Evolutionary conservation across 768 basidiomycete species (phyloP), one percentile per base, ranked within the genome.

Genomic region (Rhodotorula diobovata): DNA sequence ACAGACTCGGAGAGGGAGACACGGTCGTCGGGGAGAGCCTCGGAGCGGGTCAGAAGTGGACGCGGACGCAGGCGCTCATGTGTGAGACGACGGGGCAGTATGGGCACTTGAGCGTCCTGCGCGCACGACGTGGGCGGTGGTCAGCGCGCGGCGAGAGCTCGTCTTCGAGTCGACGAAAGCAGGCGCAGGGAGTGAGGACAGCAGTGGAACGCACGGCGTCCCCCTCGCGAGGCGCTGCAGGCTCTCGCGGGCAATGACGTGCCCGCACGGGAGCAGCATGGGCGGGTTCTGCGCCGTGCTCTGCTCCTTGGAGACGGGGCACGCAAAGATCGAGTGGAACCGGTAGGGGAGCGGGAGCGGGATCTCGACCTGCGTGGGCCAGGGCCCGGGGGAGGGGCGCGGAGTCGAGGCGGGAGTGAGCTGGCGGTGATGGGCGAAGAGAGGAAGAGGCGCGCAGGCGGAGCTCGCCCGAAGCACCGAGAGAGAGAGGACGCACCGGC

Each of bases 261-360:
- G 96, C 4, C 95, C 96, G 79, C 96, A 98, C 8, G 83, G 82
- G 84, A 99, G 89, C 90, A 97, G 94, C 92, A 96, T 96, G 0
- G 96, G 95, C 16, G 93, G 96, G 79, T 99, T 99, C 68, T 85
- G 81, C 63, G 91, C 89, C 9, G 91, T 94, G 34, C 93, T 88
- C 81, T 96, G 95, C 77, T 98, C 95, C 81, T 97, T 98, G 16
- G 93, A 95, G 32, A 99, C 96, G 0, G 96, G 91, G 80, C 96
- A 99, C 58, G 93, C 88, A 80, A 99, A 98, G 67, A 98, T 89
- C 1, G 94, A 96, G 80, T 99, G 96, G 81, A 94, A 98, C 39
- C 93, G 85, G 77, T 94, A 89, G 74, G 90, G 87, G 7, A 58
- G 23, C 2, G 90, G 86, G 20, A 98, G 79, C 1, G 91, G 91